These are phyloP conservation scores for Solanum tacnaense DNA, from an alignment of 257 asterid species.

Conservation along the genomic window DNA sequence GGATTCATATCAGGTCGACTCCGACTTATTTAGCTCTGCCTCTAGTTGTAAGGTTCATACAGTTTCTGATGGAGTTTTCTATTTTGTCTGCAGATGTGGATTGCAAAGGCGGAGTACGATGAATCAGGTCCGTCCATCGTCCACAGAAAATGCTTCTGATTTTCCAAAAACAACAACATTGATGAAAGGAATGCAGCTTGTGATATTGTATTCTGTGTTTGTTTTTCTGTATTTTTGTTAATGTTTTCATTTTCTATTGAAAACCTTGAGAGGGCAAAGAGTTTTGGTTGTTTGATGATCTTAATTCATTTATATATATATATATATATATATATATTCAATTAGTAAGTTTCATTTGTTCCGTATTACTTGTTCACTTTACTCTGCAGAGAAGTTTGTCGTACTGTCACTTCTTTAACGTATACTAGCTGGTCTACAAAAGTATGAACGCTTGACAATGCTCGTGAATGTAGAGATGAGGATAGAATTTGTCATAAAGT, in stretches of 20 bases:
- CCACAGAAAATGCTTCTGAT: constrained; percentile 45
- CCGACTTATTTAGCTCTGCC: neutral
- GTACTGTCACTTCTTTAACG: neutral
- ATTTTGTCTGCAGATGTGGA: constrained; percentile 28
- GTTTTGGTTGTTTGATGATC: constrained; percentile 27
- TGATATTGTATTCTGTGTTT: constrained; percentile 18
- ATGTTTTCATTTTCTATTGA: constrained; percentile 16
- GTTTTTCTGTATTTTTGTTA: constrained; percentile 15
- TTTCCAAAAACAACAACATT: constrained; percentile 1
- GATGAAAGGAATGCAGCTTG: constrained; percentile 9
- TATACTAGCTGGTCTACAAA: neutral
- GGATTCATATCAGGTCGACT: neutral
- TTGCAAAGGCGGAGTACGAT: constrained; percentile 29
- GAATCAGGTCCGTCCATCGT: constrained; percentile 43
- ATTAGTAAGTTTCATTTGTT: constrained; percentile 22
- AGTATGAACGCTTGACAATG: neutral
- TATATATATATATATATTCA: constrained; percentile 1
- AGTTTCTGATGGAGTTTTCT: neutral
- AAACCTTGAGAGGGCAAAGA: constrained; percentile 18
- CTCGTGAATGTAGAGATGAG: neutral
- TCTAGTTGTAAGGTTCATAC: neutral
- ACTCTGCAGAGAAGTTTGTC: too few relatives aligned
- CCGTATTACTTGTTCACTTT: neutral
- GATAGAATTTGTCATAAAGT: neutral
- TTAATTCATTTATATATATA: constrained; percentile 27